Conservation (phyloP, 1,284 basidiomycete species). For the Apiotrichum sp. region DNA sequence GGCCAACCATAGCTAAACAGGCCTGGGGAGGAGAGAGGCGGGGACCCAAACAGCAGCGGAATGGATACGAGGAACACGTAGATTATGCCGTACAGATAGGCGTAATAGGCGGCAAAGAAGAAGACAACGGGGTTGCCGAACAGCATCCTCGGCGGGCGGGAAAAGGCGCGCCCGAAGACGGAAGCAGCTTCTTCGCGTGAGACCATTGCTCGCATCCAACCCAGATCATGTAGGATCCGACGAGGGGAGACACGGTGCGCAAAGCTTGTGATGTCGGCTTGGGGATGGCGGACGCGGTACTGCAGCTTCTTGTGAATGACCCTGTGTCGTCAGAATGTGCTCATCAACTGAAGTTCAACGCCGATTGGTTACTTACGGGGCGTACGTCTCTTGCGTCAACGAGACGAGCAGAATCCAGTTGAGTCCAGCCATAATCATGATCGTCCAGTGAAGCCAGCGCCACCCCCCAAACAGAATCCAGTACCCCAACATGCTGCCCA, state of each 20-base stretch:
- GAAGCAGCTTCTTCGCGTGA: constrained; percentile 24
- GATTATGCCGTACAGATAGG: constrained; percentile 48
- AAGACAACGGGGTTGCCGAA: constrained; percentile 46
- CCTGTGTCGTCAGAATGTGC: constrained; percentile 9
- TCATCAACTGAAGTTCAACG: too few relatives aligned
- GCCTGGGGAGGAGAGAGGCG: constrained; percentile 30
- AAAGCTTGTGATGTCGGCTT: constrained; percentile 10
- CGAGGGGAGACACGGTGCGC: constrained; percentile 16
- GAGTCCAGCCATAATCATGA: constrained; percentile 36
- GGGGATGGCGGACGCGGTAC: constrained; percentile 24
- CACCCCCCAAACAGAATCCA: constrained; percentile 39
- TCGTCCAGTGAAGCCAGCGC: constrained; percentile 44
- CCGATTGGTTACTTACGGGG: constrained; percentile 26
- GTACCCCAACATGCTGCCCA: constrained; percentile 43
- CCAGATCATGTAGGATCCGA: constrained; percentile 22
- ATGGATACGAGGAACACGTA: constrained; percentile 48
- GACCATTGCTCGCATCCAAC: constrained; percentile 40
- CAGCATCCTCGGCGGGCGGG: constrained; percentile 46
- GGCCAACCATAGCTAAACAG: constrained; percentile 49
- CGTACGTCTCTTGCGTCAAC: constrained; percentile 43
- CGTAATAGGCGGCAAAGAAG: constrained; percentile 48
- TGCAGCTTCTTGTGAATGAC: constrained; percentile 34
- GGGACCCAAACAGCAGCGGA: constrained; percentile 46
- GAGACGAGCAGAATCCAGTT: constrained; percentile 34
- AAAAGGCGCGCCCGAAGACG: constrained; percentile 36